phyloP scores from a whole-genome alignment of 805 yeast species.

The Monosporozyma yasuniensis region DNA sequence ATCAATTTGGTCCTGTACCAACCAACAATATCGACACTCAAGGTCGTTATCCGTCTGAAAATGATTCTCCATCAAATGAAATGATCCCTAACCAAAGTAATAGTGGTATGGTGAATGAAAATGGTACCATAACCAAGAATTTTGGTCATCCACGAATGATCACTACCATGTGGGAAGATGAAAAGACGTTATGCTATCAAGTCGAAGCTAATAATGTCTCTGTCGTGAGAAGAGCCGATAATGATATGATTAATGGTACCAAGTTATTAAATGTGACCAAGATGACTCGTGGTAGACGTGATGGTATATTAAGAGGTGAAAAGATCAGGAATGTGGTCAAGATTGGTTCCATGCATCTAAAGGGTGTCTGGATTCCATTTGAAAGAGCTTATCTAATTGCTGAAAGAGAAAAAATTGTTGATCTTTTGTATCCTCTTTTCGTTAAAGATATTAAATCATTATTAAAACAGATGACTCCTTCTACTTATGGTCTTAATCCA shows the following conservation, averaged over 20 bases:
- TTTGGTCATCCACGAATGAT: conserved; percentile 38
- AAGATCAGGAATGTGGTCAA: conserved; percentile 72
- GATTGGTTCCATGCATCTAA: conserved; percentile 79
- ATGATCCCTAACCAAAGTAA: neutral
- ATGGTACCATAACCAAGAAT: neutral
- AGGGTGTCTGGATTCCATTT: conserved; percentile 88
- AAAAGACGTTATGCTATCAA: conserved; percentile 74
- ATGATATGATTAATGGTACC: conserved; percentile 80
- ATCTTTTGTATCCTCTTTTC: conserved; percentile 56
- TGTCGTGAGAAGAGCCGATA: conserved; percentile 77
- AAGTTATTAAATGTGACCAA: conserved; percentile 75
- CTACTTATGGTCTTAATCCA: neutral
- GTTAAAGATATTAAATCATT: conserved; percentile 61
- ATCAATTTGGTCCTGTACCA: neutral
- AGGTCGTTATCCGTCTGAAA: neutral
- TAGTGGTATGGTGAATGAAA: neutral
- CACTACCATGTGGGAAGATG: conserved; percentile 89
- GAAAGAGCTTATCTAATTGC: conserved; percentile 79
- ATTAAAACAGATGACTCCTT: conserved; percentile 16
- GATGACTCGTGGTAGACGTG: conserved; percentile 81
- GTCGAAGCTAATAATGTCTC: conserved; percentile 75
- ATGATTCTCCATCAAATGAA: neutral
- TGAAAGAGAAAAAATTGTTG: conserved; percentile 69
- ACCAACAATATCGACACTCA: neutral
- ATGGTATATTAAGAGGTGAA: conserved; percentile 73